phyloP scores from a whole-genome alignment of 306 rosid species.

The Lathyrus tuberosus region DNA sequence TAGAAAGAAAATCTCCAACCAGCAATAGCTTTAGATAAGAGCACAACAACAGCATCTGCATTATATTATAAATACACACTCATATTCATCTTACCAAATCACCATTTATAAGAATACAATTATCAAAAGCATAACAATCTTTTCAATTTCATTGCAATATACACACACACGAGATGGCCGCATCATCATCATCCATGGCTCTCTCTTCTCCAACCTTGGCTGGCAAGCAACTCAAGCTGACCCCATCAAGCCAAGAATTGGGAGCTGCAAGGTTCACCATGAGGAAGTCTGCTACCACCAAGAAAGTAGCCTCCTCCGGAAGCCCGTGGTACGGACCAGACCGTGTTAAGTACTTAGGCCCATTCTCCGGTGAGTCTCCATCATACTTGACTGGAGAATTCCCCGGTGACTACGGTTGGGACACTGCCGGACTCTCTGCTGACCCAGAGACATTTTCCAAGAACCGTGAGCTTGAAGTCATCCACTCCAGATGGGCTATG shows the following conservation, averaged over 20 bases:
- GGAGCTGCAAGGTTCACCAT: conserved; percentile 18
- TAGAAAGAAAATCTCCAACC: conserved; percentile 8
- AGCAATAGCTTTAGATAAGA: conserved; percentile 35
- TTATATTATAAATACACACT: neutral
- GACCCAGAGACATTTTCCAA: too few relatives aligned
- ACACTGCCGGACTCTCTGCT: conserved; percentile 40
- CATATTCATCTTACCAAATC: neutral
- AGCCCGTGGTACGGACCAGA: too few relatives aligned
- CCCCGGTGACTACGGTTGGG: conserved; percentile 36
- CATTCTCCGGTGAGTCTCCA: too few relatives aligned
- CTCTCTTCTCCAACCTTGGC: conserved; percentile 38
- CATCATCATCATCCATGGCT: conserved; percentile 63
- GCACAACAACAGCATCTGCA: conserved; percentile 18
- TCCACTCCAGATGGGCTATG: too few relatives aligned
- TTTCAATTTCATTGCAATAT: neutral
- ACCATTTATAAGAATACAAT: neutral
- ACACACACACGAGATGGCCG: conserved; percentile 56
- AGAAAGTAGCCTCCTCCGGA: too few relatives aligned
- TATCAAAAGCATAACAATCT: neutral
- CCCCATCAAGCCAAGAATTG: conserved; percentile 46
- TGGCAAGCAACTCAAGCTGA: conserved; percentile 61
- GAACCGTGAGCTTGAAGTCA: too few relatives aligned
- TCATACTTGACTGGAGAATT: neutral
- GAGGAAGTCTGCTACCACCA: too few relatives aligned
- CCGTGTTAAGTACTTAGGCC: too few relatives aligned